Base-by-base conservation (phyloP, 2,329 filamentous ascomycete species). In the Cladophialophora chaetospira region DNA sequence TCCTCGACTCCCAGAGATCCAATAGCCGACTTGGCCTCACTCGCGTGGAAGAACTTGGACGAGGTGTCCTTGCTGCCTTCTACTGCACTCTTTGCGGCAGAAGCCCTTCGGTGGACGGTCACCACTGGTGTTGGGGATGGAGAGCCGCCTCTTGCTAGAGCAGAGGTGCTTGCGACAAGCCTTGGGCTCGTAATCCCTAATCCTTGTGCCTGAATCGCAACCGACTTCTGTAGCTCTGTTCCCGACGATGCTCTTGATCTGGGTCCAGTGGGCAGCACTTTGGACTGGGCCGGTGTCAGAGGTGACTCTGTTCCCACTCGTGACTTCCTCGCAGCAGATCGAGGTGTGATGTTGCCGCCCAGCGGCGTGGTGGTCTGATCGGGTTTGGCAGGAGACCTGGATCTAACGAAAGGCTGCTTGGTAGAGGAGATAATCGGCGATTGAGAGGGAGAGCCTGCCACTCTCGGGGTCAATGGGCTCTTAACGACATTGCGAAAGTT, bases 1-100 rank as follows among this genome's bases (percentile, higher is more conserved):
- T 62, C 72, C 25, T 71, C 66, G 8, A 68, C 59, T 3, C 71
- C 72, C 53, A 75, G 56, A 25, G 63, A 57, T 35, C 74, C 75
- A 28, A 74, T 73, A 25, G 75, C 63, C 19, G 77, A 73, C 65
- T 82, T 86, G 35, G 82, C 88, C 65, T 96, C 90, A 70, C 86
- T 90, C 25, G 92, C 94, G 70, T 95, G 92, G 71, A 99, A 97
- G 80, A 97, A 97, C 75, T 91, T 93, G 51, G 87, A 45, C 54
- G 58, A 55, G 10, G 49, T 45, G 21, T 65, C 64, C 40, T 66
- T 72, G 50, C 58, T 71, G 6, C 75, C 73, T 23, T 71, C 68
- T 13, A 69, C 67, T 31, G 72, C 63, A 31, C 72, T 73, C 62
- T 71, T 75, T 25, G 73, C 66, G 49, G 68, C 70, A 28, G 71